Base-by-base conservation (phyloP, 441 rosid species). In the Gossypium davidsonii region DNA sequence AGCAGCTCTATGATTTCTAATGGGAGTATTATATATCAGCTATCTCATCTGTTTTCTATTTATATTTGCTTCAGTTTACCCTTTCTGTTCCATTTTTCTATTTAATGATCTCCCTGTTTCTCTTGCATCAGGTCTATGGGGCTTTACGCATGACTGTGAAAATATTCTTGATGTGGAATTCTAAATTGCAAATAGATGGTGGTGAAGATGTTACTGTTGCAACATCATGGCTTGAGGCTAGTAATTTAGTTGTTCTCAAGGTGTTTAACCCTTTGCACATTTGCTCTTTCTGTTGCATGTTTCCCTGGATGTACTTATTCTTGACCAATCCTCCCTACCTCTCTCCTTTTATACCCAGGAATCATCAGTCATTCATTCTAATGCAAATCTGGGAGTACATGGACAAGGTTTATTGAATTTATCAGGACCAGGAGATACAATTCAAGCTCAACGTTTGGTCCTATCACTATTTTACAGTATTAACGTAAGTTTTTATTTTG, bases 91-190 rank as follows among this genome's bases (percentile, higher is more conserved):
- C 5, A 6, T 64, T 7, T 59, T 14, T 65, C 46, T 58, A 52
- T 57, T 25, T 58, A 11, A 58, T 58, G 72, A 71, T 77, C 49
- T 10, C 23, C 44, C 7, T 58, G 70, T 12, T 56, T 56, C 14
- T 9, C 25, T 25, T 34, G 28, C 8, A 58, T 25, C 17, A 58
- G 63, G 63, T 96, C 61, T 96, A 94, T 80, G 99, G 99, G 60
- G 99, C 99, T 65, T 81, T 96, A 76, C 93, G 98, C 26, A 96
- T 96, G 99, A 85, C 91, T 70, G 98, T 94, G 55, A 96, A 96
- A 81, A 92, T 96, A 84, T 90, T 90, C 87, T 86, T 96, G 86
- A 94, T 96, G 99, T 94, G 96, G 98, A 94, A 96, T 74, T 94
- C 99, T 60, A 74, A 92, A 84, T 82, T 96, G 92, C 82, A 88